These are phyloP conservation scores for Triticum monococcum DNA, from an alignment of 176 grass and related monocot species.

Conservation along the genomic window DNA sequence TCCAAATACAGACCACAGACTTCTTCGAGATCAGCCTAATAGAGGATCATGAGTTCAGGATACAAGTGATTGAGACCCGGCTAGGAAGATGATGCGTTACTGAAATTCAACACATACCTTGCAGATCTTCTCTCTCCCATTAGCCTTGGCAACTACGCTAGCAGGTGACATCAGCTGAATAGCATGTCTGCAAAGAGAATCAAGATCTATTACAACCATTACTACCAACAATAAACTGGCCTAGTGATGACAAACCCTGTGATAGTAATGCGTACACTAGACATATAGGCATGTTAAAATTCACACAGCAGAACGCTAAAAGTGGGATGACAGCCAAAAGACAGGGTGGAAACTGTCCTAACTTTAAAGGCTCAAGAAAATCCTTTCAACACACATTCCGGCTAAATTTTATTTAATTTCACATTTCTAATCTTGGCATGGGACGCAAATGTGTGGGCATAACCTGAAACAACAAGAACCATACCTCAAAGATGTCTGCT, in stretches of 20 bases:
- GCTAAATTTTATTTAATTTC: not conserved
- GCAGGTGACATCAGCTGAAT: constrained; percentile 90
- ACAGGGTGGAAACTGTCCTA: not conserved
- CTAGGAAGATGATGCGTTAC: not conserved
- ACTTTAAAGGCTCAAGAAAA: not conserved
- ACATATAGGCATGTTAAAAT: not conserved
- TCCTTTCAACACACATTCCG: not conserved
- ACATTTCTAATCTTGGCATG: not conserved
- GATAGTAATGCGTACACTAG: not conserved
- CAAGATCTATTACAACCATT: constrained; percentile 4
- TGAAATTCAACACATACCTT: constrained; percentile 53
- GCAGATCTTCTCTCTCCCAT: constrained; percentile 93
- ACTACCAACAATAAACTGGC: not conserved
- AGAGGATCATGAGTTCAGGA: constrained; percentile 19
- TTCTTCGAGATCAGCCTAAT: constrained; percentile 82
- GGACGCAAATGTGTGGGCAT: not conserved
- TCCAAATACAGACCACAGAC: constrained; percentile 74
- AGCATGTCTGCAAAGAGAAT: constrained; percentile 60
- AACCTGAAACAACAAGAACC: constrained; percentile 7
- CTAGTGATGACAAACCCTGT: not conserved
- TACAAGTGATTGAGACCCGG: not conserved
- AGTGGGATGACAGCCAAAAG: not conserved
- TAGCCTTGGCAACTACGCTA: constrained; percentile 69
- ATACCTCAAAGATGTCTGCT: constrained; percentile 87
- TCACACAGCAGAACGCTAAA: not conserved